A percentile compares a stretch with the other conserved stretches of the same genome.
Evolutionary conservation across 768 basidiomycete genomes (phyloP).

Genomic region (Collybia sp.): DNA sequence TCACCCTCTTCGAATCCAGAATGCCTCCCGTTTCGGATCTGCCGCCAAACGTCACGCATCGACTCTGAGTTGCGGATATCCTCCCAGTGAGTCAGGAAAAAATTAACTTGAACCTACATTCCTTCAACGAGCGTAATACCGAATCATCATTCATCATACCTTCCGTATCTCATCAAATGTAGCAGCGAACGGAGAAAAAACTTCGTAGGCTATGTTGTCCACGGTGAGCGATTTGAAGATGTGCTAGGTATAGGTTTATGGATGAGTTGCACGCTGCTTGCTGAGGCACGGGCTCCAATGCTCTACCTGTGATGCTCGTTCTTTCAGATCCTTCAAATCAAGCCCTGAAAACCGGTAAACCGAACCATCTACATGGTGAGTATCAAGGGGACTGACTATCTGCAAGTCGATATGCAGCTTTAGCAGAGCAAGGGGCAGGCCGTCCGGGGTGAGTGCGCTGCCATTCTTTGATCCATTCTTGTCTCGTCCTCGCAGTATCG

Average conservation of each 20-base stretch:
- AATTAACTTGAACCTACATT: slow-evolving; percentile 62
- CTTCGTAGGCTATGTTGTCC: slow-evolving; percentile 80
- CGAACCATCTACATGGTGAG: background rate
- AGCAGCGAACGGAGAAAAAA: slow-evolving; percentile 82
- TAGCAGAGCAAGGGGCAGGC: slow-evolving; percentile 74
- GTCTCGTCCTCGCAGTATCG: slow-evolving; percentile 25
- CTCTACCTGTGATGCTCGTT: slow-evolving; percentile 55
- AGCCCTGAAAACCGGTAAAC: slow-evolving; percentile 41
- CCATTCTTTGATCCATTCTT: slow-evolving; percentile 77
- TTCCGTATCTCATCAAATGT: slow-evolving; percentile 79
- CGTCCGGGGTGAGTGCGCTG: slow-evolving; percentile 50
- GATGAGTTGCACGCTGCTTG: slow-evolving; percentile 4
- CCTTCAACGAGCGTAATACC: slow-evolving; percentile 39
- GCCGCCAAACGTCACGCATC: slow-evolving; percentile 81
- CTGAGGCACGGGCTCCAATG: slow-evolving; percentile 25
- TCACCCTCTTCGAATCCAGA: slow-evolving; percentile 85
- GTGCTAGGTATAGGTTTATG: slow-evolving; percentile 38
- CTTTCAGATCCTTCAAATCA: slow-evolving; percentile 66
- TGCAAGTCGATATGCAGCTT: slow-evolving; percentile 79
- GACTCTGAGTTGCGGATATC: slow-evolving; percentile 80
- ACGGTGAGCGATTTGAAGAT: slow-evolving; percentile 73
- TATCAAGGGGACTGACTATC: slow-evolving; percentile 50
- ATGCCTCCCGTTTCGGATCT: slow-evolving; percentile 78
- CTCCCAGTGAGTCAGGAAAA: slow-evolving; percentile 78
- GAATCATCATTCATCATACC: slow-evolving; percentile 27